Base-by-base conservation (phyloP, 495 filamentous ascomycete genomes). In the Lophiostoma macrostomum region DNA sequence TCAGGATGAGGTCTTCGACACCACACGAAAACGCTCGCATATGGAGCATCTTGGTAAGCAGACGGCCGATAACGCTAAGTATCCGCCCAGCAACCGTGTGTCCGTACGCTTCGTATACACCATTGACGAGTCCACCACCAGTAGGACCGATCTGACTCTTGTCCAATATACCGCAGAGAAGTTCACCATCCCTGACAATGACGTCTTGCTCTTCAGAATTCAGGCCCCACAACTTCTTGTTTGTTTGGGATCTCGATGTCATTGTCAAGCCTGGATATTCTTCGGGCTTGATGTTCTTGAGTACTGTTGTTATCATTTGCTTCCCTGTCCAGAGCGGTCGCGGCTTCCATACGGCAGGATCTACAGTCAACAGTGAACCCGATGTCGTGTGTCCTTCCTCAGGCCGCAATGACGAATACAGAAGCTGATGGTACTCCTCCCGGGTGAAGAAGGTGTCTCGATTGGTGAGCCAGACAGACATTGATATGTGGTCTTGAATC, bases 401-500 rank as follows among this genome's bases (percentile, higher is more conserved):
- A 2, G 94, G 94, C 32, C 93, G 76, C 27, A 99, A 72, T 43
- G 88, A 91, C 48, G 80, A 82, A 71, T 96, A 97, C 10, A 99
- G 71, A 20, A 99, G 77, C 66, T 97, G 87, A 52, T 96, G 86
- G 66, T 96, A 97, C 45, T 89, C 83, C n/a, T 86, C 84, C 53
- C 83, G 76, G 47, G 86, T 83, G 56, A 97, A 95, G 63, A 96
- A 89, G n/a, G 84, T 88, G 69, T 99, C 94, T 65, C 86, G 82
- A 65, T 83, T 94, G 32, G 90, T 95, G 49, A 99, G 77, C 75
- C 84, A 85, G 2, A 95, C 88, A 16, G 87, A 87, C 69, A 99
- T 91, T 2, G 90, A 95, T 50, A 99, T 85, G 68, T 99, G 94
- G 79, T 99, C 94, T 70, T 99, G 94, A 68, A 99, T 99, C 38